Conservation (phyloP, 331 rosid species). For the Saraca asoca region DNA sequence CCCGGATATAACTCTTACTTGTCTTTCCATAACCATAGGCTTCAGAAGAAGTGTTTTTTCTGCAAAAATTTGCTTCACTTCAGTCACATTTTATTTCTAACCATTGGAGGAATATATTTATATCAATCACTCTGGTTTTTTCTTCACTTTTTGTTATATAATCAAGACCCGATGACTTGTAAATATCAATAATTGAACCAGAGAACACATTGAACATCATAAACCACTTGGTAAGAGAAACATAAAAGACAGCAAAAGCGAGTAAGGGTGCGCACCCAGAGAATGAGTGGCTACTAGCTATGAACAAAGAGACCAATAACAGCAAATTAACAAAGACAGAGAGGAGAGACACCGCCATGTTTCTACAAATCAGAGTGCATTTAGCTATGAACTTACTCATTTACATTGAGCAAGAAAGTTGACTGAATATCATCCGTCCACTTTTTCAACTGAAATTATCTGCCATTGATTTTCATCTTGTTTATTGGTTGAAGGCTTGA, state of each 20-base stretch:
- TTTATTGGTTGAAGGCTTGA: not conserved
- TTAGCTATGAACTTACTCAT: slow-evolving; percentile 11
- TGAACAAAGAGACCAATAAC: slow-evolving; percentile 28
- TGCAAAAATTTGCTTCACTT: slow-evolving; percentile 40
- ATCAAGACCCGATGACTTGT: too few relatives aligned
- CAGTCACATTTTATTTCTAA: not conserved
- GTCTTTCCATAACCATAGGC: slow-evolving; percentile 36
- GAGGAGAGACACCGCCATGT: slow-evolving; percentile 28
- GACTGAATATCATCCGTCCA: slow-evolving; percentile 27
- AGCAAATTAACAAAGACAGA: slow-evolving; percentile 28
- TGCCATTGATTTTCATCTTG: slow-evolving; percentile 9
- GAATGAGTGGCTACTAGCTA: slow-evolving; percentile 28
- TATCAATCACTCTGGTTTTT: not conserved
- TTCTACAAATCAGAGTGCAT: not conserved
- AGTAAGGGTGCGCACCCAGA: slow-evolving; percentile 35
- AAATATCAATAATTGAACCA: too few relatives aligned
- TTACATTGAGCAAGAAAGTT: slow-evolving; percentile 6
- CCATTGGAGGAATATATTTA: not conserved
- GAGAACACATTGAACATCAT: not conserved
- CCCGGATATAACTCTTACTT: slow-evolving; percentile 37
- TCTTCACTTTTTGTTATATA: too few relatives aligned
- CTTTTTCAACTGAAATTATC: slow-evolving; percentile 10
- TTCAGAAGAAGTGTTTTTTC: slow-evolving; percentile 42
- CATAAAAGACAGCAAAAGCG: not conserved
- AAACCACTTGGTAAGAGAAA: not conserved